Conservation (phyloP, 129 eudicot genomes). For the Escallonia rubra region DNA sequence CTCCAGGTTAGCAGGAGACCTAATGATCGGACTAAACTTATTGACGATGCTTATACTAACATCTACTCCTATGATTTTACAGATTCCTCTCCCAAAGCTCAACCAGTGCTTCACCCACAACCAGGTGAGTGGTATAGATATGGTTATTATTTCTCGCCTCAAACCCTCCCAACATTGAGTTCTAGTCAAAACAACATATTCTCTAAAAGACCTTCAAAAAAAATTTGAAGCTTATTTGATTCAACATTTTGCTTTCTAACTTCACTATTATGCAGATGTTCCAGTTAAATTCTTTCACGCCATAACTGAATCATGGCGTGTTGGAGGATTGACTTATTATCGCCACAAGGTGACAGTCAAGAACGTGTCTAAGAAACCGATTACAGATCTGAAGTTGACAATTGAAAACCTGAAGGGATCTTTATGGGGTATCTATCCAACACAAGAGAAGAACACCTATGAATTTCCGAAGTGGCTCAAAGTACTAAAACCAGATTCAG, state of each 20-base stretch:
- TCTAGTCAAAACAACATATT: too few relatives aligned
- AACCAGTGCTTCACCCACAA: conserved; percentile 20
- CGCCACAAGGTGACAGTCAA: conserved; percentile 80
- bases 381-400: conserved; percentile 52
- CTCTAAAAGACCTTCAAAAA: too few relatives aligned
- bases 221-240: too few relatives aligned
- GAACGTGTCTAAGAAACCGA: conserved; percentile 64
- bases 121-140: conserved; percentile 21
- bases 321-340: conserved; percentile 51
- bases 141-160: too few relatives aligned
- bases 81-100: conserved; percentile 24
- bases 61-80: conserved; percentile 7
- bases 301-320: conserved; percentile 72
- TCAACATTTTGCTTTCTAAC: too few relatives aligned
- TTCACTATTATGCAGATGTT: conserved; percentile 19
- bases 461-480: conserved; percentile 63
- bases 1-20: conserved; percentile 28
- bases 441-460: conserved; percentile 51
- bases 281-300: conserved; percentile 73
- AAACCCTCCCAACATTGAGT: too few relatives aligned
- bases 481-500: conserved; percentile 58
- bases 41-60: neutral
- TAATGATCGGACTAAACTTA: neutral
- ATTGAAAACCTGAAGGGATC: conserved; percentile 70
- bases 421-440: conserved; percentile 66